Base-by-base conservation (phyloP, 192 early-diverging fungal genomes). In the Coemansia aciculifera region DNA sequence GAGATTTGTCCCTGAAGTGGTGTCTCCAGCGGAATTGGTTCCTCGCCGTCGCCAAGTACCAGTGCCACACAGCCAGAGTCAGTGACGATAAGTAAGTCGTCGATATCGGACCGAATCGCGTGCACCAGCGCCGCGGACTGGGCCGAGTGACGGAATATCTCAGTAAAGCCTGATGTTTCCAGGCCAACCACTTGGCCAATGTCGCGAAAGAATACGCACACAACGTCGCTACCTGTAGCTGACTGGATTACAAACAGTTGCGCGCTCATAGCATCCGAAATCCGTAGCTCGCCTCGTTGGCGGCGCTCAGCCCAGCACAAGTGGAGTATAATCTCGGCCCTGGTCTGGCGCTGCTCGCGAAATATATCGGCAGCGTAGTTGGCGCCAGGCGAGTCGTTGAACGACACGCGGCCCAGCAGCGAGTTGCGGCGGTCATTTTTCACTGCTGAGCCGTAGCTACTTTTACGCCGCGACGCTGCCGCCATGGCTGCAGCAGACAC, bases 311-410 rank as follows among this genome's bases (percentile, higher is more conserved):
- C 49, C 79, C 79, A 82, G 62, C 74, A 76, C 49, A 66, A 23
- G 36, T 73, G 68, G 39, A 82, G 39, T 3, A 82, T 66, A 5
- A 71, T 68, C 38, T 82, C 74, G 10, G 79, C 79, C 0, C 66
- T 59, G 71, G 77, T 77, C 59, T 71, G 79, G 37, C 71, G 74
- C 43, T 82, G 79, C 54, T 82, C 79, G 38, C 74, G 64, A 37
- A 82, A 74, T 48, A 73, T 64, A 44, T 82, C 79, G 15, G 72
- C 74, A 1, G 74, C 74, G 39, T 73, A 76, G 23, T 66, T 73
- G 43, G 68, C 57, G 8, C 74, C 79, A 9, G 79, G 79, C 36
- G 79, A 77, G 71, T 82, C 79, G 64, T 70, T 75, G 59, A 82
- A 73, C 3, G 79, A 82, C 6, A 74, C 71, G 0, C 79, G 79